Conservation (phyloP, 1,139 yeast species). For the Lodderomyces parapsilosis region DNA sequence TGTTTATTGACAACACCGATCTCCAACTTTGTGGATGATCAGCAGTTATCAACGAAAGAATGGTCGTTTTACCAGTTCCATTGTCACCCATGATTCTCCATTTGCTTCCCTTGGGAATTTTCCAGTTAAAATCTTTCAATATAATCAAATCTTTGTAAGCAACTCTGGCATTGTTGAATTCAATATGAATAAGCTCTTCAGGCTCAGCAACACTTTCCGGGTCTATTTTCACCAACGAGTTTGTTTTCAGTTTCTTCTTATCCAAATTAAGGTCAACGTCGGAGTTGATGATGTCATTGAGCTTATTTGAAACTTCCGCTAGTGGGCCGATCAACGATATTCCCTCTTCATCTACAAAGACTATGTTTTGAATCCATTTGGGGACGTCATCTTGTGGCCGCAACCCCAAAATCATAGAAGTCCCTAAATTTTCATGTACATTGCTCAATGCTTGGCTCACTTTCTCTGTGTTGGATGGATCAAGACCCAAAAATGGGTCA, state of each 20-base stretch:
- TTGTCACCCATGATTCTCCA: constrained; percentile 91
- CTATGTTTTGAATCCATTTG: constrained; percentile 73
- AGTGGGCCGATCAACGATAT: constrained; percentile 20
- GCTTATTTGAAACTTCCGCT: not conserved
- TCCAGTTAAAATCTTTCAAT: constrained; percentile 63
- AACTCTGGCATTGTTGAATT: constrained; percentile 64
- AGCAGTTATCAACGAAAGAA: constrained; percentile 79
- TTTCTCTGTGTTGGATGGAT: constrained; percentile 63
- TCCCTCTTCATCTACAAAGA: constrained; percentile 57
- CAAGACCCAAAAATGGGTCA: constrained; percentile 91
- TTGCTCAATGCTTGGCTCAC: constrained; percentile 48
- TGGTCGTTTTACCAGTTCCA: constrained; percentile 91
- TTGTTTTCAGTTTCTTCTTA: not conserved
- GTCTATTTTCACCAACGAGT: not conserved
- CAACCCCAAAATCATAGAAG: constrained; percentile 63
- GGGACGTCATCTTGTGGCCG: constrained; percentile 77
- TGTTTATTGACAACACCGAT: constrained; percentile 61
- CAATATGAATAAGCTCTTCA: constrained; percentile 39
- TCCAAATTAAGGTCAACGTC: not conserved
- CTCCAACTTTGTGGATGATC: constrained; percentile 98
- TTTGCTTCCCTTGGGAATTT: constrained; percentile 65
- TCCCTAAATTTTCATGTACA: constrained; percentile 26
- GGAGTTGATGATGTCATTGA: not conserved
- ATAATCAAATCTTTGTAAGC: constrained; percentile 63
- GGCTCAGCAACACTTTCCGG: not conserved